Evolutionary conservation across 2,329 filamentous ascomycete genomes (phyloP), one percentile per base, ranked within the genome.

Genomic region (Trichoderma sp.): DNA sequence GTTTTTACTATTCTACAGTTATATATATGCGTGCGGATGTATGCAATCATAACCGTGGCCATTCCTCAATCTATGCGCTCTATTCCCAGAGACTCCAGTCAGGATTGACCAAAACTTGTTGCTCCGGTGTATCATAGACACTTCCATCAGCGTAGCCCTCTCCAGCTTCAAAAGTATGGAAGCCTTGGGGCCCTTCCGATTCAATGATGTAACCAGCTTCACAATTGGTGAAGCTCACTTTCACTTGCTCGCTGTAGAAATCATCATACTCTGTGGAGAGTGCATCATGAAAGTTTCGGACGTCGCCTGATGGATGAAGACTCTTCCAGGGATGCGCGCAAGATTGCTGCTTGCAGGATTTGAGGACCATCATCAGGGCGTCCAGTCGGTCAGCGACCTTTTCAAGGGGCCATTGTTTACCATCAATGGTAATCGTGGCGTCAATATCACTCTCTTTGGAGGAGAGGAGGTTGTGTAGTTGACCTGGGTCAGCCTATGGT

Each of bases 271-370:
- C 76, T 0, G 75, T 21, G 4, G 80, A 68, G 70, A 91, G 79
- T 0, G 89, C 89, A 67, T 89, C 86, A 0, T 78, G 76, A 2
- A 91, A 79, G 28, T 78, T 87, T 32, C 78, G 77, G 1, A 91
- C 89, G 32, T 83, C 77, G 0, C 86, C 86, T 1, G 79, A 79
- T 0, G 88, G 88, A 74, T 90, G 88, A 2, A 91, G 79, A 2
- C 83, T 82, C 15, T 80, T 80, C 89, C 89, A 91, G 0, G 89
- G 89, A 28, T 84, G 79, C 4, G 84, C 80, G 75, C 89, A 91
- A 0, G 83, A 82, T 11, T 81, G 74, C 9, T 83, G 86, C 76
- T 86, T 86, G 79, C 89, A 91, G 4, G 87, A 87, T 80, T 91
- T 91, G 28, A 89, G 81, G 1, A 90, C 86, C 73, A 91, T 80